Evolutionary conservation across 2,329 filamentous ascomycete species (phyloP), one percentile per base, ranked within the genome.

Genomic region (Fusarium liriodendri): DNA sequence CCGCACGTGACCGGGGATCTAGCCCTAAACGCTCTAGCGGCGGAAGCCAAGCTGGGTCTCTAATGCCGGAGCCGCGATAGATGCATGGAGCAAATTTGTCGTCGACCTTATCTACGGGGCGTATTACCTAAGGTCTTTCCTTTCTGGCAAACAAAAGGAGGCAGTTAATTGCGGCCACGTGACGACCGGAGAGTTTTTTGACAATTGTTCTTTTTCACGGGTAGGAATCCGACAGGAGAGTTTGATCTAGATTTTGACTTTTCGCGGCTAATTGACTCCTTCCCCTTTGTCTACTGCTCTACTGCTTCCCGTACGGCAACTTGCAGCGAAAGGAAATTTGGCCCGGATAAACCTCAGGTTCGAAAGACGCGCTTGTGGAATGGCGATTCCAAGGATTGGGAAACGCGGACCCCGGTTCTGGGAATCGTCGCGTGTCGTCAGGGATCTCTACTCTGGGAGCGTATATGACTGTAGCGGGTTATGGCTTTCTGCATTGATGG

Each of bases 1-100:
- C 0, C 0, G 1, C 80, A 82, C 79, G 80, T 82, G 80, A 76
- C 35, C 27, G 13, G 54, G 0, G 11, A 10, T 62, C 64, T 58
- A 47, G 13, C 67, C 29, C 18, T 42, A 69, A 60, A 37, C n/a
- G 70, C 47, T 20, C 63, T 78, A 77, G 75, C 59, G 65, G 70
- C 74, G 66, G 75, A 72, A 66, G 40, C 66, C 67, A 74, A 58
- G 35, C n/a, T 27, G 45, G 40, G 33, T 32, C 20, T 42, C 38
- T 60, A 70, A 63, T 66, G 71, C 61, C 67, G 66, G 54, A 61
- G 65, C 71, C 62, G 75, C 75, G 77, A 78, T 78, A 78, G 68
- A 78, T 78, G 77, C 77, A 78, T 78, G 70, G 70, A 62, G 58
- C 58, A 74, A 74, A 55, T 55, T 66, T 74, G 25, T 74, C 60